phyloP scores from a whole-genome alignment of 1,284 basidiomycete genomes.

The Cryptococcus sp. region DNA sequence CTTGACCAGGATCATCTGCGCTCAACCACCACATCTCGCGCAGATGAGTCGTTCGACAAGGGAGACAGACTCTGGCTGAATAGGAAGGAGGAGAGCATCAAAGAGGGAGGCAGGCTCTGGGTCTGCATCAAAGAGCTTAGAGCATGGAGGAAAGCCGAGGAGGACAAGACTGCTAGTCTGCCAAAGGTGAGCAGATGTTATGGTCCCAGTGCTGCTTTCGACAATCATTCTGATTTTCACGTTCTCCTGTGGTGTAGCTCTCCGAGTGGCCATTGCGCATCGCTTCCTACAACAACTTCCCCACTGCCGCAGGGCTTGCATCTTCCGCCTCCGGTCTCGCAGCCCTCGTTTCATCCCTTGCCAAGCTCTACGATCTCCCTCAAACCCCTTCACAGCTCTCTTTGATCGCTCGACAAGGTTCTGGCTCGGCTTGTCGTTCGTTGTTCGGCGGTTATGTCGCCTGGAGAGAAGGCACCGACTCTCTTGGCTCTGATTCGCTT shows the following conservation, averaged over 20 bases:
- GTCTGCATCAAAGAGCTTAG: conserved; percentile 91
- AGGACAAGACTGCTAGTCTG: conserved; percentile 65
- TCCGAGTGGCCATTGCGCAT: conserved; percentile 78
- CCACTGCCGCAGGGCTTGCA: conserved; percentile 95
- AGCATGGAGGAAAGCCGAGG: conserved; percentile 70
- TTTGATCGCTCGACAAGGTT: conserved; percentile 92
- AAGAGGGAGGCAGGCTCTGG: conserved; percentile 72
- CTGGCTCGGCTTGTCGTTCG: conserved; percentile 95
- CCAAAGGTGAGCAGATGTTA: conserved; percentile 62
- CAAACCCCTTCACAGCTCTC: conserved; percentile 73
- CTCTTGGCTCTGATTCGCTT: conserved; percentile 80
- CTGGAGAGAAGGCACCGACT: conserved; percentile 76
- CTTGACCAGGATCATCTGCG: conserved; percentile 94
- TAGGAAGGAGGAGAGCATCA: conserved; percentile 85
- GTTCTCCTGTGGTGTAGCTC: conserved; percentile 57
- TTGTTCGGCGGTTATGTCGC: conserved; percentile 97
- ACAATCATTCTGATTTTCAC: neutral
- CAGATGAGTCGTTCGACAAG: conserved; percentile 70
- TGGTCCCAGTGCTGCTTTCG: neutral
- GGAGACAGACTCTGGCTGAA: conserved; percentile 90
- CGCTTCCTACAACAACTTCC: conserved; percentile 97
- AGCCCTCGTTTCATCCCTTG: conserved; percentile 86
- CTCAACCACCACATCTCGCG: conserved; percentile 88
- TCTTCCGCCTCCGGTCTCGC: conserved; percentile 97
- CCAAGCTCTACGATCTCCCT: conserved; percentile 80